phyloP scores from a whole-genome alignment of 2,329 filamentous ascomycete genomes.

The Gremmenia infestans region DNA sequence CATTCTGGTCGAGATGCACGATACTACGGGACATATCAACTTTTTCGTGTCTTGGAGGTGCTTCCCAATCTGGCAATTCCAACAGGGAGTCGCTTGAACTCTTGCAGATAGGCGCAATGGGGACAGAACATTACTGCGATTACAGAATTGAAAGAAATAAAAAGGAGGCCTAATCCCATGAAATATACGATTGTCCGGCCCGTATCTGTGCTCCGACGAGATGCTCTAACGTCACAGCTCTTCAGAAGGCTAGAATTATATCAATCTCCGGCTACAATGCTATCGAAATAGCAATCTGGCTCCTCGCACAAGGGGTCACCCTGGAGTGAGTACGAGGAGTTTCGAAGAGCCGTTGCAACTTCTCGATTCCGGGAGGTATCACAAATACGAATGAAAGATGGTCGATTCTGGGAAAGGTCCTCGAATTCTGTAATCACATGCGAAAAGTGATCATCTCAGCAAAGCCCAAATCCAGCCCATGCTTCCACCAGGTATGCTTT shows the following conservation, averaged over 20 bases:
- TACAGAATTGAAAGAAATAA: no score
- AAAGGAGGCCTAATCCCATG: no score
- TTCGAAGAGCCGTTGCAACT: slow-evolving; percentile 27
- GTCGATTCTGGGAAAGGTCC: slow-evolving; percentile 26
- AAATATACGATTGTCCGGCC: slow-evolving; percentile 44
- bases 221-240: slow-evolving; percentile 57
- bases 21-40: no score
- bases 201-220: slow-evolving; percentile 64
- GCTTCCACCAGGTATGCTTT: slow-evolving; percentile 17
- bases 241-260: slow-evolving; percentile 48
- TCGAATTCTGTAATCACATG: slow-evolving; percentile 29
- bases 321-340: slow-evolving; percentile 31
- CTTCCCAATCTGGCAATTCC: no score
- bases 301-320: slow-evolving; percentile 31
- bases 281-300: slow-evolving; percentile 31
- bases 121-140: no score
- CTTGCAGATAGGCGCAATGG: no score
- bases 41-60: no score
- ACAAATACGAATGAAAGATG: slow-evolving; percentile 17
- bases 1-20: no score
- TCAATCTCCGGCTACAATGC: slow-evolving; percentile 34
- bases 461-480: slow-evolving; percentile 24
- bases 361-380: slow-evolving; percentile 6
- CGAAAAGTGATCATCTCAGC: slow-evolving; percentile 31
- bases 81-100: no score